Conservation (phyloP, 2,329 filamentous ascomycete genomes). For the Chaetoscypha palmicola region DNA sequence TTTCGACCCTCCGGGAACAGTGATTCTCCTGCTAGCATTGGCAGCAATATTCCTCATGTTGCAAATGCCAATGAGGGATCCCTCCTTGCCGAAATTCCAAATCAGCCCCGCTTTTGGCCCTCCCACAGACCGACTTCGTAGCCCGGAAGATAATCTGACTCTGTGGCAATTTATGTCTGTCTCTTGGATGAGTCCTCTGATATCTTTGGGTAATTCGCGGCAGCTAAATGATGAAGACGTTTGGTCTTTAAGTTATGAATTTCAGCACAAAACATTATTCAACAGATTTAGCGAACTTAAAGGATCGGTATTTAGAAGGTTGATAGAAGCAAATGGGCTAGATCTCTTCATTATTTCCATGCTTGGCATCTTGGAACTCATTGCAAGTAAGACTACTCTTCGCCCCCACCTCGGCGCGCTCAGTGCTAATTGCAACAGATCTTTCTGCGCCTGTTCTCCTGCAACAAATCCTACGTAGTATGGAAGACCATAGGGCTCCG, state of each 20-base stretch:
- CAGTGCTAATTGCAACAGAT: slow-evolving; percentile 32
- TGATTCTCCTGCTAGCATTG: slow-evolving; percentile 37
- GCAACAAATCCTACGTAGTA: slow-evolving; percentile 62
- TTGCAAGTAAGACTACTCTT: slow-evolving; percentile 38
- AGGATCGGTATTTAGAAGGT: slow-evolving; percentile 63
- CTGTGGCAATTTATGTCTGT: slow-evolving; percentile 82
- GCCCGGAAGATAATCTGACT: slow-evolving; percentile 71
- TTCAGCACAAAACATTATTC: slow-evolving; percentile 72
- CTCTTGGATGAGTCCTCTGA: slow-evolving; percentile 73
- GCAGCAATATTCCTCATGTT: slow-evolving; percentile 48
- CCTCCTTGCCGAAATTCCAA: slow-evolving; percentile 42
- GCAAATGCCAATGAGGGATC: slow-evolving; percentile 63
- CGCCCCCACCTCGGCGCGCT: not conserved
- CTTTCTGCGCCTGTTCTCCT: slow-evolving; percentile 60
- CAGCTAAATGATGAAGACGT: slow-evolving; percentile 74
- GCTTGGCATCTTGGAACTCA: slow-evolving; percentile 57
- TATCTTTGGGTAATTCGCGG: slow-evolving; percentile 53
- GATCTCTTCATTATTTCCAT: slow-evolving; percentile 55
- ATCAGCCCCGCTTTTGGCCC: slow-evolving; percentile 52
- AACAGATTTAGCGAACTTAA: slow-evolving; percentile 64
- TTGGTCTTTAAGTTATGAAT: slow-evolving; percentile 73
- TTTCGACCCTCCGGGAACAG: slow-evolving; percentile 17
- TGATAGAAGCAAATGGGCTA: slow-evolving; percentile 70
- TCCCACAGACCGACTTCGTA: slow-evolving; percentile 56
- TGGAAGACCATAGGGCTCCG: slow-evolving; percentile 46